Conservation (phyloP, 345 rosid species). For the Euclidium syriacum region DNA sequence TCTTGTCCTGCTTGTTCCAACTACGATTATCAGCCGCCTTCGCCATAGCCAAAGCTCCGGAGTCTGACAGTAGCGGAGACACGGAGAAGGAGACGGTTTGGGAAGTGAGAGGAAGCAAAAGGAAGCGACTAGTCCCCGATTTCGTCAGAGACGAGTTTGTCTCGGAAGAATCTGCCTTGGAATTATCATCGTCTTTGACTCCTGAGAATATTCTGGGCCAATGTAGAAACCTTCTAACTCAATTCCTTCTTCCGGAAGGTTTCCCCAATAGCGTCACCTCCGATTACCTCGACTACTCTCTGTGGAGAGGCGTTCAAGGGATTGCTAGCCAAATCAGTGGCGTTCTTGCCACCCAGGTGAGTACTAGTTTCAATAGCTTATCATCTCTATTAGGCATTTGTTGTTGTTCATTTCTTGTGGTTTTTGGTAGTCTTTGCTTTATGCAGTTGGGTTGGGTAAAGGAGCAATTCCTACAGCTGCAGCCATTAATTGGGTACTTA, state of each 20-base stretch:
- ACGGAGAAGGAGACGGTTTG: conserved; percentile 38
- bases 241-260: conserved; percentile 85
- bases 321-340: conserved; percentile 89
- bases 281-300: conserved; percentile 88
- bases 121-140: conserved; percentile 59
- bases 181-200: conserved; percentile 32
- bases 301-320: conserved; percentile 95
- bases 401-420: conserved; percentile 4
- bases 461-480: conserved; percentile 97
- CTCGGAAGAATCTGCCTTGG: conserved; percentile 29
- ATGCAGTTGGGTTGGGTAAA: conserved; percentile 95
- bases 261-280: conserved; percentile 76
- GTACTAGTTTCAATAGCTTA: neutral
- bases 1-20: conserved; percentile 35
- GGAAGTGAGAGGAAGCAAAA: conserved; percentile 71
- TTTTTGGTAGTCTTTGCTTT: conserved; percentile 73
- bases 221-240: conserved; percentile 40
- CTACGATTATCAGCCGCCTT: conserved; percentile 43
- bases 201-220: conserved; percentile 37
- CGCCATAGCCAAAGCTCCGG: conserved; percentile 33
- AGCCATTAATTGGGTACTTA: conserved; percentile 95
- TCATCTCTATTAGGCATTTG: conserved; percentile 18
- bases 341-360: conserved; percentile 89
- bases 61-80: conserved; percentile 16
- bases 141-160: conserved; percentile 47